Conservation (phyloP, 257 asterid genomes). For the Plectranthus barbatus region DNA sequence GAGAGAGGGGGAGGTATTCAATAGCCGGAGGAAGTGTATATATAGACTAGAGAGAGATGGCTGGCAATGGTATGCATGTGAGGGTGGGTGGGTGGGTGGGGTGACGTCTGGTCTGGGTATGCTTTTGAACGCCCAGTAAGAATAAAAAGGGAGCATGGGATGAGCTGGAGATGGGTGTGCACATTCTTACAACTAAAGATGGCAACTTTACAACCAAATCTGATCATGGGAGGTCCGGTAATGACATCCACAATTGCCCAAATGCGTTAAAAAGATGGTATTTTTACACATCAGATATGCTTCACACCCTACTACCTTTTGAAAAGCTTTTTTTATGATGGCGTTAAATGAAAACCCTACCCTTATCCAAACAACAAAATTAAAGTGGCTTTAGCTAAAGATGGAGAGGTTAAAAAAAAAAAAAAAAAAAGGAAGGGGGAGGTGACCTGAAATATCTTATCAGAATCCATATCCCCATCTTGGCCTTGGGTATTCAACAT, state of each 20-base stretch:
- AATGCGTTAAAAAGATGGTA: slow-evolving; percentile 15
- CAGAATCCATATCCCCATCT: no score
- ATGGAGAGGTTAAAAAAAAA: no score
- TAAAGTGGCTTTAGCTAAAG: slow-evolving; percentile 22
- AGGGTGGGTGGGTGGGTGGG: no score
- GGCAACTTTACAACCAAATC: slow-evolving; percentile 31
- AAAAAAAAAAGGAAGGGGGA: no score
- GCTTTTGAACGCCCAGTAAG: slow-evolving; percentile 37
- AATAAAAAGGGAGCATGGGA: slow-evolving; percentile 22
- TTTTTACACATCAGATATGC: slow-evolving; percentile 42
- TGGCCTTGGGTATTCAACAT: no score
- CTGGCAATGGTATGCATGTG: no score
- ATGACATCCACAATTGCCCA: slow-evolving; percentile 31
- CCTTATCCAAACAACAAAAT: slow-evolving; percentile 35
- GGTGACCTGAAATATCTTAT: no score
- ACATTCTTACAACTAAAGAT: slow-evolving; percentile 9
- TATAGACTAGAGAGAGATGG: slow-evolving; percentile 10
- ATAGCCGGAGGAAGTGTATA: slow-evolving; percentile 11
- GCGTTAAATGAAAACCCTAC: no score
- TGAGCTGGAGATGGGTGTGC: slow-evolving; percentile 10
- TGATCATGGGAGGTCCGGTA: slow-evolving; percentile 12
- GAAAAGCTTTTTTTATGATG: slow-evolving; percentile 21
- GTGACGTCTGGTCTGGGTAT: slow-evolving; percentile 9
- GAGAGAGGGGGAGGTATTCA: slow-evolving; percentile 34
- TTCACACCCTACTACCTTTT: slow-evolving; percentile 20